A percentile compares a stretch with the other conserved stretches of the same genome.
Evolutionary conservation across 176 grass and related monocot species (phyloP).

Genomic region (Tillandsia leiboldiana): DNA sequence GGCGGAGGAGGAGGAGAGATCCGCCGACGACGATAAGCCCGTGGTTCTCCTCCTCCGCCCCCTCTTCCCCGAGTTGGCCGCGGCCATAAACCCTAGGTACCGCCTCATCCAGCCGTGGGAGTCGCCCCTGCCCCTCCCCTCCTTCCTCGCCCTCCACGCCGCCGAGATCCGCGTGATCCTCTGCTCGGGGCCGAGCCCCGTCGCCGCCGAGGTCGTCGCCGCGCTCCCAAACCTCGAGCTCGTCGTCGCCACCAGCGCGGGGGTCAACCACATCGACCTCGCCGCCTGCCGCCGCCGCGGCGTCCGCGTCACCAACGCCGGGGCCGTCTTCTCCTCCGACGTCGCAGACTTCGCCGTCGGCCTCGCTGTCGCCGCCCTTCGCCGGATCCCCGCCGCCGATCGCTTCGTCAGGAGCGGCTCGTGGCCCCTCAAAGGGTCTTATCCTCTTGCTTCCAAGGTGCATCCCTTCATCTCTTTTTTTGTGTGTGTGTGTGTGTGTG

Average conservation of each 20-base stretch:
- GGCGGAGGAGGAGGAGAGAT: no score
- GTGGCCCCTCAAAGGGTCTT: constrained; percentile 23
- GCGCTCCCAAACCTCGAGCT: constrained; percentile 24
- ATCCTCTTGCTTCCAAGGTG: constrained; percentile 40
- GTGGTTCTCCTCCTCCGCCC: constrained; percentile 16
- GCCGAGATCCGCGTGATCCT: neutral
- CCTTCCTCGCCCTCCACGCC: constrained; percentile 3
- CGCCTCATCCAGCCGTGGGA: constrained; percentile 14
- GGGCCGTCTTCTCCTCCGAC: constrained; percentile 23
- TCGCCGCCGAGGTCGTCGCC: constrained; percentile 20
- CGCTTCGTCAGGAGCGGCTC: constrained; percentile 19
- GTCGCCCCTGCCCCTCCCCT: constrained; percentile 11
- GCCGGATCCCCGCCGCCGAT: constrained; percentile 28
- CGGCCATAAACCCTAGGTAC: neutral
- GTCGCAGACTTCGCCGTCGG: constrained; percentile 45
- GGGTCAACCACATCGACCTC: constrained; percentile 45
- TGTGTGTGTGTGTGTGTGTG: no score
- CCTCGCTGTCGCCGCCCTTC: constrained; percentile 30
- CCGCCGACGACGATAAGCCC: neutral
- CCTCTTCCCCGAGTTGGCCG: neutral
- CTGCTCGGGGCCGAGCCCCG: neutral
- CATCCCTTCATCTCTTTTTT: neutral
- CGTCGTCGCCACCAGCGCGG: constrained; percentile 26
- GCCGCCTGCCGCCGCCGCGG: constrained; percentile 37
- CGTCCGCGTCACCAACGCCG: constrained; percentile 30